A percentile compares a stretch with the other conserved stretches of the same genome.
Evolutionary conservation across 78 protist genomes (phyloP).

Genomic region (Dictyostelium brefeldianum): DNA sequence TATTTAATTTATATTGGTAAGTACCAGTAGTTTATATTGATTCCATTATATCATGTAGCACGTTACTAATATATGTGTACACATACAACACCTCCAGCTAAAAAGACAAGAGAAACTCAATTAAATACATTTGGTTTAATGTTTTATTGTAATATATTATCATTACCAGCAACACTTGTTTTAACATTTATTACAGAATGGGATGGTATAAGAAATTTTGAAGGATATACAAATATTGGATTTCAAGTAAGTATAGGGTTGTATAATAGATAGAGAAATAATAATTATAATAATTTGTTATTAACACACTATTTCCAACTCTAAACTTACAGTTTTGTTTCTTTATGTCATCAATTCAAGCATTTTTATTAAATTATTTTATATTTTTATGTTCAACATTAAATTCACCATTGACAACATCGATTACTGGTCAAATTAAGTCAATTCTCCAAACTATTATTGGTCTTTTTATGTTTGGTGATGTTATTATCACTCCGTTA

Average conservation of each 20-base stretch:
- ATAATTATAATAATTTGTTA: background rate
- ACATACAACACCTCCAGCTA: background rate
- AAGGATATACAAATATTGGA: slow-evolving; percentile 50
- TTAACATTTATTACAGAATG: slow-evolving; percentile 57
- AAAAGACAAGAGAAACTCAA: slow-evolving; percentile 81
- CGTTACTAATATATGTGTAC: background rate
- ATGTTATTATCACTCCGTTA: slow-evolving; percentile 47
- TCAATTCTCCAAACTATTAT: slow-evolving; percentile 77
- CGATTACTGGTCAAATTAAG: slow-evolving; percentile 88
- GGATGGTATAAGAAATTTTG: slow-evolving; percentile 28
- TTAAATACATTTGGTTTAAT: slow-evolving; percentile 80
- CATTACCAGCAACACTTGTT: slow-evolving; percentile 71
- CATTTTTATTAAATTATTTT: slow-evolving; percentile 84
- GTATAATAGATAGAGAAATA: background rate
- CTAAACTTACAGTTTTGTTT: slow-evolving; percentile 62
- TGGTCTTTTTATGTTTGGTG: slow-evolving; percentile 88
- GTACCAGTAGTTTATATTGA: background rate
- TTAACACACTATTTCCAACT: too few relatives aligned
- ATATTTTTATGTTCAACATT: slow-evolving; percentile 87
- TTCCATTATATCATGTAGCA: too few relatives aligned
- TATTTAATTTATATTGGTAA: slow-evolving; percentile 80
- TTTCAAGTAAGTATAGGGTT: slow-evolving; percentile 61
- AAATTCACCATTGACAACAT: slow-evolving; percentile 87
- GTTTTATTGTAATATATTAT: slow-evolving; percentile 85
- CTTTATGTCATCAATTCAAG: slow-evolving; percentile 83